phyloP scores from a whole-genome alignment of 2,329 filamentous ascomycete genomes.

The Colletotrichum limetticola region DNA sequence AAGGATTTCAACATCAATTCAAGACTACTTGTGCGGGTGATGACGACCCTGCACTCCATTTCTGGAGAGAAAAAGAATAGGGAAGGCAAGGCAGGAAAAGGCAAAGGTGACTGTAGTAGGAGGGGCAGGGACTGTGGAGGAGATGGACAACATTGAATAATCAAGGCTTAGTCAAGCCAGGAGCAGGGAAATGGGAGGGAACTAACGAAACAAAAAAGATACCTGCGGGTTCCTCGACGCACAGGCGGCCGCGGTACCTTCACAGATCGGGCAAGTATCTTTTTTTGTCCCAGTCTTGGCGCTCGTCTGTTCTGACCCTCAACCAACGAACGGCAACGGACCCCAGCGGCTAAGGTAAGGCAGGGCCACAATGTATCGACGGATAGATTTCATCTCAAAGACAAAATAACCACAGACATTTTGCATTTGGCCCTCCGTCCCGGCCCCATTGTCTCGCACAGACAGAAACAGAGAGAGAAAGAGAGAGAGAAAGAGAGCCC shows the following conservation, averaged over 20 bases:
- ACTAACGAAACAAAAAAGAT: background rate
- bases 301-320: background rate
- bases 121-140: background rate
- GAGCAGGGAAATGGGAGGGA: background rate
- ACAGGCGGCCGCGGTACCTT: conserved; percentile 33
- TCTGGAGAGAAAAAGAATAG: too few relatives aligned
- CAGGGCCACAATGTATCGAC: background rate
- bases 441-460: background rate
- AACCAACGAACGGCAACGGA: background rate
- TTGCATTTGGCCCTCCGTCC: conserved; percentile 1
- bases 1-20: too few relatives aligned
- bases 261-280: conserved; percentile 10
- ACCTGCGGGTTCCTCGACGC: conserved; percentile 22
- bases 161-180: background rate
- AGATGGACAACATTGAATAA: too few relatives aligned
- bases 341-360: background rate
- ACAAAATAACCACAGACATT: background rate
- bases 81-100: background rate
- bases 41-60: too few relatives aligned
- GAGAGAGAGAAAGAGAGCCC: too few relatives aligned
- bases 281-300: background rate
- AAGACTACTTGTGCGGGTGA: too few relatives aligned
- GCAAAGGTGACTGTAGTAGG: background rate
- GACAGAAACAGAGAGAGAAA: background rate
- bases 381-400: conserved; percentile 1